Evolutionary conservation across 164 flowering plant genomes (phyloP).

Genomic region (Malania oleifera): DNA sequence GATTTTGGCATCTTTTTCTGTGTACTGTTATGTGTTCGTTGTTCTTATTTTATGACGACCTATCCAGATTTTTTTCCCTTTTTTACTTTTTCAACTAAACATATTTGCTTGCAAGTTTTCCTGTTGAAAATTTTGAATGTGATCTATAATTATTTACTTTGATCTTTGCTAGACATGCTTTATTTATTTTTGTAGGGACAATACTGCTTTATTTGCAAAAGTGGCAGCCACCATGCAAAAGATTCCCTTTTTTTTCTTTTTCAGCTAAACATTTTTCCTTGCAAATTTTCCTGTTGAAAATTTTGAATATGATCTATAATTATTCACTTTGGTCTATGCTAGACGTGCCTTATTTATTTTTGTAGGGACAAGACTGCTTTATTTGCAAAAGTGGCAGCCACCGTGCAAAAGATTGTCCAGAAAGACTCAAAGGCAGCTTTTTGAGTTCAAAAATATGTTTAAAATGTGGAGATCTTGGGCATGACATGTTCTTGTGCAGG

Average conservation of each 20-base stretch:
- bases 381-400: constrained; percentile 82
- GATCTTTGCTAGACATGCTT: too few species aligned
- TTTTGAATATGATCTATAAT: background rate
- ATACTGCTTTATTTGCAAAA: constrained; percentile 79
- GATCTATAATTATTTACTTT: background rate
- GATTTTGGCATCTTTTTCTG: too few species aligned
- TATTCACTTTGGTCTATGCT: background rate
- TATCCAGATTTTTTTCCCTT: too few species aligned
- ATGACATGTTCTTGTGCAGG: constrained; percentile 59
- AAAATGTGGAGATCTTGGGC: constrained; percentile 65
- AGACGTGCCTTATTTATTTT: constrained; percentile 1
- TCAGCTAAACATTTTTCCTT: background rate
- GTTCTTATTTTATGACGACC: too few species aligned
- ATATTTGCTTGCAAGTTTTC: background rate
- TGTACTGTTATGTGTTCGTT: too few species aligned
- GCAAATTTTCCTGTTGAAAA: background rate
- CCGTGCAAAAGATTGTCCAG: constrained; percentile 78
- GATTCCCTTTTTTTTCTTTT: too few species aligned
- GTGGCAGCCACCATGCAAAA: constrained; percentile 69
- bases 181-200: constrained; percentile 36
- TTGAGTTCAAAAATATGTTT: constrained; percentile 48
- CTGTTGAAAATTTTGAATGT: background rate
- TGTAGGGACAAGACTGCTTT: constrained; percentile 66
- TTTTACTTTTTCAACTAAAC: background rate
- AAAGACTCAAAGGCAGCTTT: constrained; percentile 28